Conservation (phyloP, 192 early-diverging fungal species). For the Chytriomyces sp. region DNA sequence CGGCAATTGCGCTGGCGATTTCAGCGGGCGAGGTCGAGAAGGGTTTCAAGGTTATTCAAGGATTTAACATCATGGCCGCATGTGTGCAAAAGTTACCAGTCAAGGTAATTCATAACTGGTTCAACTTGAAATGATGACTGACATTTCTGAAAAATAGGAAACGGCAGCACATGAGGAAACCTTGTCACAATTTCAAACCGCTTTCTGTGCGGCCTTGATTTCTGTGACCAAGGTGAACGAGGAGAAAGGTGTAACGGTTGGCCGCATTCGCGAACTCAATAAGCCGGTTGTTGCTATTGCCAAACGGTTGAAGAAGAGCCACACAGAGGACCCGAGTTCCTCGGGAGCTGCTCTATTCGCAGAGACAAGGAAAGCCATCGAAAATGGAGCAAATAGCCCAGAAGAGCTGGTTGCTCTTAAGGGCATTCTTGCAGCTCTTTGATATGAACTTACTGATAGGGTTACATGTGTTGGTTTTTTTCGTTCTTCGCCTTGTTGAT, state of each 20-base stretch:
- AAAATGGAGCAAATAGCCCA: not conserved
- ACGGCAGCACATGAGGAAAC: slow-evolving; percentile 21
- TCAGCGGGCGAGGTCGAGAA: slow-evolving; percentile 20
- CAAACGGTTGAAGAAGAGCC: slow-evolving; percentile 34
- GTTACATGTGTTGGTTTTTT: too few species aligned
- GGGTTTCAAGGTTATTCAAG: slow-evolving; percentile 38
- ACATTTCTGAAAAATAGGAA: not conserved
- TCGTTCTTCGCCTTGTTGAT: not conserved
- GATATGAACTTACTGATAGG: not conserved
- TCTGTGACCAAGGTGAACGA: slow-evolving; percentile 22
- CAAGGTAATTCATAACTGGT: slow-evolving; percentile 6
- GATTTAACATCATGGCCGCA: slow-evolving; percentile 34
- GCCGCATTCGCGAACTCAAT: slow-evolving; percentile 44
- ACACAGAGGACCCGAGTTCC: slow-evolving; percentile 12
- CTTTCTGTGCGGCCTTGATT: slow-evolving; percentile 27
- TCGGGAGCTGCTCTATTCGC: not conserved
- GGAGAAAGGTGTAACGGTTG: slow-evolving; percentile 36
- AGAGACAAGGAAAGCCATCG: not conserved
- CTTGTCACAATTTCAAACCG: not conserved
- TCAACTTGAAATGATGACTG: not conserved
- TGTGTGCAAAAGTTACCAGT: slow-evolving; percentile 36
- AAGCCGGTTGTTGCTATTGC: slow-evolving; percentile 38
- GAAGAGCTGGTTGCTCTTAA: not conserved
- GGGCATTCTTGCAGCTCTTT: not conserved
- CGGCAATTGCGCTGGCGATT: slow-evolving; percentile 50